Conservation (phyloP, 768 basidiomycete species). For the Termitomyces sp. region DNA sequence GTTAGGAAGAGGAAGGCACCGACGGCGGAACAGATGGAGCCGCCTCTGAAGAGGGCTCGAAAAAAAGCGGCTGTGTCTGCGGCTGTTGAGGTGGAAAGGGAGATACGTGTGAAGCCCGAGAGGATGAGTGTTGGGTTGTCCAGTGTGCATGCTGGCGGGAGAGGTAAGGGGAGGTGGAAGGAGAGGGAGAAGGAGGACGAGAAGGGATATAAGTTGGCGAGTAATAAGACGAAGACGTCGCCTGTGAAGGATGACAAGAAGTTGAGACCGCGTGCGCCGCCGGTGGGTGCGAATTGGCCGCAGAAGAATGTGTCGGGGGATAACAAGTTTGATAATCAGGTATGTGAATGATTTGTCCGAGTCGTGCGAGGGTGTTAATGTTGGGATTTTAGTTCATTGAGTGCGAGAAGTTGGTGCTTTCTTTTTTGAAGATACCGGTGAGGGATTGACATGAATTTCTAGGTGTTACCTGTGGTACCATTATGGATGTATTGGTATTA, state of each 20-base stretch:
- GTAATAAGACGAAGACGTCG: slow-evolving; percentile 11
- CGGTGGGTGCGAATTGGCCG: slow-evolving; percentile 23
- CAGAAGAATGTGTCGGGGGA: slow-evolving; percentile 19
- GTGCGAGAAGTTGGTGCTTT: slow-evolving; percentile 14
- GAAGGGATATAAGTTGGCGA: not conserved
- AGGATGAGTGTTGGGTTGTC: not conserved
- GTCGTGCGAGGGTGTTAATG: slow-evolving; percentile 14
- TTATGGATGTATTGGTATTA: slow-evolving; percentile 46
- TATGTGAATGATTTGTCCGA: slow-evolving; percentile 13
- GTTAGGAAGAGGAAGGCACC: slow-evolving; percentile 30
- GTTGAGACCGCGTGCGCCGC: slow-evolving; percentile 8
- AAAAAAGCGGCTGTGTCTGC: not conserved
- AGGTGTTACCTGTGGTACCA: slow-evolving; percentile 51
- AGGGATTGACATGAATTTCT: not conserved
- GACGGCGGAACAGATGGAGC: slow-evolving; percentile 19
- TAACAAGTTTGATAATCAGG: slow-evolving; percentile 28
- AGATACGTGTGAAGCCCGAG: not conserved
- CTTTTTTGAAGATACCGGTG: not conserved
- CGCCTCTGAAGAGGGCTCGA: slow-evolving; percentile 30
- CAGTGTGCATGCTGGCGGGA: not conserved
- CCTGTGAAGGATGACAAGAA: slow-evolving; percentile 6
- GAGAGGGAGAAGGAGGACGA: slow-evolving; percentile 8
- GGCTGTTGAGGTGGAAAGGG: not conserved
- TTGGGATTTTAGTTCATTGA: slow-evolving; percentile 11
- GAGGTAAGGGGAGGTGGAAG: slow-evolving; percentile 12